These are phyloP conservation scores for Pseudocercospora fuligena DNA, from an alignment of 2,329 filamentous ascomycete species.

Conservation along the genomic window DNA sequence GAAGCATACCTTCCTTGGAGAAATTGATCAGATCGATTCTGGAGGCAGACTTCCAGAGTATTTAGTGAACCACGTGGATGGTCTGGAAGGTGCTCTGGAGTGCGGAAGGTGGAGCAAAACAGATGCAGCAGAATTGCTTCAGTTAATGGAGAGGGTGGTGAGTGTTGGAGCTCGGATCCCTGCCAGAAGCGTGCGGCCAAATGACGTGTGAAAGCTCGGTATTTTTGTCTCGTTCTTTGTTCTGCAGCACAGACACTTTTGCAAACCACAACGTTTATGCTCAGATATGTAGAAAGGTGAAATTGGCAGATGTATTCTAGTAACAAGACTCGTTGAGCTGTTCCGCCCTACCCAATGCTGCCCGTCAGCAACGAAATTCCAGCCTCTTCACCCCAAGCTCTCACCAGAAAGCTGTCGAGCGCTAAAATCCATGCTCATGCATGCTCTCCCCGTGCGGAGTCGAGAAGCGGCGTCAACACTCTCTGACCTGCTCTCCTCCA, in stretches of 20 bases:
- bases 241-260: neutral
- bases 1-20: neutral
- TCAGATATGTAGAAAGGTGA: neutral
- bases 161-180: neutral
- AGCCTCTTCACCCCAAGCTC: neutral
- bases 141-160: neutral
- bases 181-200: neutral
- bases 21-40: neutral
- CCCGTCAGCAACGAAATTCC: neutral
- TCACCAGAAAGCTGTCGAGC: neutral
- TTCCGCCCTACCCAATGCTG: neutral
- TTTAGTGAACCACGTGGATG: neutral
- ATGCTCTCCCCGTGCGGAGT: slow-evolving; percentile 6
- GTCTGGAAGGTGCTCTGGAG: neutral
- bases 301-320: neutral
- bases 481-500: neutral
- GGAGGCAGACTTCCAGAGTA: no score
- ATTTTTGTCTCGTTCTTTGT: neutral
- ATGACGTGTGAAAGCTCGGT: neutral
- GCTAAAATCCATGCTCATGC: neutral
- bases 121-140: neutral
- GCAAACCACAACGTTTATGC: neutral
- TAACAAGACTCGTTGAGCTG: neutral
- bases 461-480: slow-evolving; percentile 1
- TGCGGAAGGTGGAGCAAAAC: neutral